Percentiles rank a stretch among this genome's conserved stretches.
phyloP scores from a whole-genome alignment of 805 yeast species.

The Wickerhamiella siamensis region DNA sequence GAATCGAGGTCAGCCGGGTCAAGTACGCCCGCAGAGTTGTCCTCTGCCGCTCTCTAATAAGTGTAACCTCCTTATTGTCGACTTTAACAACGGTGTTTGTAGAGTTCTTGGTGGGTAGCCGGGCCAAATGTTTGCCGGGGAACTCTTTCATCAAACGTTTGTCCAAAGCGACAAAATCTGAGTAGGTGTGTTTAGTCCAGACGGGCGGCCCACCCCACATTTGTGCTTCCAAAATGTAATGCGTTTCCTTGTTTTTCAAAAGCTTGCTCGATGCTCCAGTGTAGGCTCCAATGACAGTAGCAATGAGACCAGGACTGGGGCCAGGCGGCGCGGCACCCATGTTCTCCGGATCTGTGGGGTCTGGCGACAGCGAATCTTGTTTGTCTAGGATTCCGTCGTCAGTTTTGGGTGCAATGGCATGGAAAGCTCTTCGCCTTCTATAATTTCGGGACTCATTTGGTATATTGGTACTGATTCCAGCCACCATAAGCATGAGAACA shows the following conservation, averaged over 20 bases:
- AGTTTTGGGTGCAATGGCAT: background rate
- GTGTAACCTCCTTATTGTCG: constrained; percentile 15
- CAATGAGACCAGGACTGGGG: constrained; percentile 41
- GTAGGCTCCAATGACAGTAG: constrained; percentile 59
- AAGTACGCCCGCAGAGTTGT: constrained; percentile 66
- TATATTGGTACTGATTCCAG: constrained; percentile 46
- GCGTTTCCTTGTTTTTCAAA: constrained; percentile 18
- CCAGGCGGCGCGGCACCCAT: constrained; percentile 6
- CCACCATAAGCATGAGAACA: constrained; percentile 54
- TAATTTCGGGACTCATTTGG: background rate
- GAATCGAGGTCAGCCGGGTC: constrained; percentile 35
- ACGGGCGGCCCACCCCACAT: constrained; percentile 24
- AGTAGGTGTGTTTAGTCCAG: constrained; percentile 48
- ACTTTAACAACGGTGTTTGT: constrained; percentile 9
- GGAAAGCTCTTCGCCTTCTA: background rate
- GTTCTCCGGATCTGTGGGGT: background rate
- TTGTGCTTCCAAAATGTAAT: constrained; percentile 21
- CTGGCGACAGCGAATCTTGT: background rate
- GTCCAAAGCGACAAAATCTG: constrained; percentile 51
- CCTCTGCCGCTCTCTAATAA: constrained; percentile 64
- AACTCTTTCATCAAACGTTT: constrained; percentile 33
- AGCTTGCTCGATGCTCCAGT: constrained; percentile 19
- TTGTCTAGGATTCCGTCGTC: background rate
- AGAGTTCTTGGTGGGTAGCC: constrained; percentile 40
- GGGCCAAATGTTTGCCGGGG: constrained; percentile 56